Evolutionary conservation across 805 yeast species (phyloP).

Genomic region (Tetrapisispora namnaoensis): DNA sequence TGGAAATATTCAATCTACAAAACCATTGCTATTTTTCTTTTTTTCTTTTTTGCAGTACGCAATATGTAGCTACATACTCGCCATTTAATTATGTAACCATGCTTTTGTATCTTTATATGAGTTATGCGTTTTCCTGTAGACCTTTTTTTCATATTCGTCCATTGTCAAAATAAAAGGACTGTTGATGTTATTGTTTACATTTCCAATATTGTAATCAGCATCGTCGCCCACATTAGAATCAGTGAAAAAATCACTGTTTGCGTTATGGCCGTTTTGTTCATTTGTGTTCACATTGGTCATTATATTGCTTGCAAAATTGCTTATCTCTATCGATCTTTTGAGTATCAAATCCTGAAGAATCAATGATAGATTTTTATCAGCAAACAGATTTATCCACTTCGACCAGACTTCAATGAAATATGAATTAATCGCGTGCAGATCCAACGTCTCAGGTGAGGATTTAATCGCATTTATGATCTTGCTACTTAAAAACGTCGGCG

Average conservation of each 20-base stretch:
- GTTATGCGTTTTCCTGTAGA: slow-evolving; percentile 46
- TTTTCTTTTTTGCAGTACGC: too few species aligned
- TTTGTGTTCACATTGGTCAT: slow-evolving; percentile 2
- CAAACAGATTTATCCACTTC: slow-evolving; percentile 68
- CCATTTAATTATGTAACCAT: slow-evolving; percentile 28
- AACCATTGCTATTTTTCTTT: too few species aligned
- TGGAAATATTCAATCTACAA: too few species aligned
- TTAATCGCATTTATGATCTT: slow-evolving; percentile 75
- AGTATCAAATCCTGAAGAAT: slow-evolving; percentile 45
- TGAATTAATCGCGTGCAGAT: slow-evolving; percentile 53
- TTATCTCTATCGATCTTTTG: slow-evolving; percentile 59
- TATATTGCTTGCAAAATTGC: slow-evolving; percentile 46
- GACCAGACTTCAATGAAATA: slow-evolving; percentile 62
- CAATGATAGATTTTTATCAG: slow-evolving; percentile 51
- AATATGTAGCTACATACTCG: too few species aligned
- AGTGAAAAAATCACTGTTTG: slow-evolving; percentile 12
- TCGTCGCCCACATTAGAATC: slow-evolving; percentile 1
- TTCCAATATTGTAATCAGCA: slow-evolving; percentile 26
- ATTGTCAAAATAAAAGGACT: slow-evolving; percentile 46
- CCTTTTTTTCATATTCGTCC: slow-evolving; percentile 65
- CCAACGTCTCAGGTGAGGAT: slow-evolving; percentile 57
- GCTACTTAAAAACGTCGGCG: slow-evolving; percentile 58
- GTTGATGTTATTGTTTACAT: slow-evolving; percentile 21
- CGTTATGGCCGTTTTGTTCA: slow-evolving; percentile 10
- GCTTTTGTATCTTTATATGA: slow-evolving; percentile 36